phyloP scores from a whole-genome alignment of 2,329 filamentous ascomycete genomes.

The Xylariaceae sp. region DNA sequence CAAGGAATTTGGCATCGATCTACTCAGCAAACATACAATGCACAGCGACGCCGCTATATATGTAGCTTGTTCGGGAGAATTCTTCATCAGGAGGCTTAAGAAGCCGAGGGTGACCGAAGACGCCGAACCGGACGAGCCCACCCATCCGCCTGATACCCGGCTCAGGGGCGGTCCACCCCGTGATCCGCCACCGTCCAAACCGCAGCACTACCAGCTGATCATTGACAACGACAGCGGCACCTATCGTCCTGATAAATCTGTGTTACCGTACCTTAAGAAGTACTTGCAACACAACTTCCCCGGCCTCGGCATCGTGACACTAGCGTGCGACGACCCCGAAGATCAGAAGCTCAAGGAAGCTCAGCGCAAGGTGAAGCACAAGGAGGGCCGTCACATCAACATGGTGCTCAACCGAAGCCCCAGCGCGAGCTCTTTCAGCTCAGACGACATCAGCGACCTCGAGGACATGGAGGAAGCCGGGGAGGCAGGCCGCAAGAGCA shows the following conservation, averaged over 20 bases:
- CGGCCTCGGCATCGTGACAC: slow-evolving; percentile 71
- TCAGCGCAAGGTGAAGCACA: slow-evolving; percentile 75
- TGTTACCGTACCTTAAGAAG: slow-evolving; percentile 70
- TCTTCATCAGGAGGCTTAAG: slow-evolving; percentile 76
- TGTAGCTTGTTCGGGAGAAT: slow-evolving; percentile 90
- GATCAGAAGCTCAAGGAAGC: slow-evolving; percentile 75
- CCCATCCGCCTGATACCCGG: slow-evolving; percentile 50
- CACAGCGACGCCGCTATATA: slow-evolving; percentile 91
- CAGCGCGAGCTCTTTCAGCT: slow-evolving; percentile 53
- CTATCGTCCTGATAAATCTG: slow-evolving; percentile 80
- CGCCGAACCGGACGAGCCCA: slow-evolving; percentile 46
- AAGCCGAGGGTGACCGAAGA: slow-evolving; percentile 49
- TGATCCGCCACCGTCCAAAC: slow-evolving; percentile 48
- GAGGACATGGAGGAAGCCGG: slow-evolving; percentile 46
- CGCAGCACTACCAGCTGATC: slow-evolving; percentile 75
- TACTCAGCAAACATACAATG: slow-evolving; percentile 95
- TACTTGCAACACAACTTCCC: slow-evolving; percentile 77
- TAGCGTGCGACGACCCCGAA: slow-evolving; percentile 78
- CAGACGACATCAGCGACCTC: slow-evolving; percentile 56
- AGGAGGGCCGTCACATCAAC: slow-evolving; percentile 52
- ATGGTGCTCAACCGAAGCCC: slow-evolving; percentile 62
- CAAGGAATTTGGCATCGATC: slow-evolving; percentile 91
- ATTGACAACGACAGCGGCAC: slow-evolving; percentile 97
- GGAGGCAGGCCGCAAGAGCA: slow-evolving; percentile 48
- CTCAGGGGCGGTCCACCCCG: slow-evolving; percentile 51